phyloP scores from a whole-genome alignment of 345 rosid genomes.

The Conringia planisiliqua region DNA sequence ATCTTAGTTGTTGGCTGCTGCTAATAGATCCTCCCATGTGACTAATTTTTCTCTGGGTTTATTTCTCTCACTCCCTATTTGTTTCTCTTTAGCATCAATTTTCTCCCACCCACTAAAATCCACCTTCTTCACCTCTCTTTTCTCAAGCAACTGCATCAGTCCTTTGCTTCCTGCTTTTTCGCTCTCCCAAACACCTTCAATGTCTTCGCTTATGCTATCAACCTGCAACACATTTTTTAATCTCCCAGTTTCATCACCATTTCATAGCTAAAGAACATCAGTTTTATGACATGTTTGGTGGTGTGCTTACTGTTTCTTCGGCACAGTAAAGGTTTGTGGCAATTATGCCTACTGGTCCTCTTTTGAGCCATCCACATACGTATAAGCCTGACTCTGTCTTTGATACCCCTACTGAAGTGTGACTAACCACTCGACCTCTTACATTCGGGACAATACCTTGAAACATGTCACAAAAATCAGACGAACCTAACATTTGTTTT shows the following conservation, averaged over 20 bases:
- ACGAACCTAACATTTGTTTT: not conserved
- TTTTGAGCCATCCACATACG: conserved; percentile 93
- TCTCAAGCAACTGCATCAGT: conserved; percentile 53
- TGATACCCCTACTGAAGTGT: conserved; percentile 39
- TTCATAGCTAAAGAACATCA: not conserved
- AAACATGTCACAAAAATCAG: conserved; percentile 4
- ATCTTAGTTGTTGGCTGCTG: conserved; percentile 34
- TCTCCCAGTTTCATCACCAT: not conserved
- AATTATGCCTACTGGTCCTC: conserved; percentile 91
- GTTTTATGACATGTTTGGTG: not conserved
- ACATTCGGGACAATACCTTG: conserved; percentile 76
- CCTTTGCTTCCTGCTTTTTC: conserved; percentile 67
- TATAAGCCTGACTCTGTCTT: conserved; percentile 63
- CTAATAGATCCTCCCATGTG: conserved; percentile 52
- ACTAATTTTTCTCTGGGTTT: conserved; percentile 74
- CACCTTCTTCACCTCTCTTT: conserved; percentile 41
- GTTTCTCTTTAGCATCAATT: conserved; percentile 70
- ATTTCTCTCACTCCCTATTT: conserved; percentile 52
- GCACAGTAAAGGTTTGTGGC: conserved; percentile 90
- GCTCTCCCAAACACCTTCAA: conserved; percentile 40
- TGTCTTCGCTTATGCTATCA: conserved; percentile 68
- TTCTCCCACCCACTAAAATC: conserved; percentile 70
- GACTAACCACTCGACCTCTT: conserved; percentile 61
- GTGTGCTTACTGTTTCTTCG: conserved; percentile 74
- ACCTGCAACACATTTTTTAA: conserved; percentile 42